Evolutionary conservation across 208 protist genomes (phyloP).

Genomic region (Trypanosoma caninum): DNA sequence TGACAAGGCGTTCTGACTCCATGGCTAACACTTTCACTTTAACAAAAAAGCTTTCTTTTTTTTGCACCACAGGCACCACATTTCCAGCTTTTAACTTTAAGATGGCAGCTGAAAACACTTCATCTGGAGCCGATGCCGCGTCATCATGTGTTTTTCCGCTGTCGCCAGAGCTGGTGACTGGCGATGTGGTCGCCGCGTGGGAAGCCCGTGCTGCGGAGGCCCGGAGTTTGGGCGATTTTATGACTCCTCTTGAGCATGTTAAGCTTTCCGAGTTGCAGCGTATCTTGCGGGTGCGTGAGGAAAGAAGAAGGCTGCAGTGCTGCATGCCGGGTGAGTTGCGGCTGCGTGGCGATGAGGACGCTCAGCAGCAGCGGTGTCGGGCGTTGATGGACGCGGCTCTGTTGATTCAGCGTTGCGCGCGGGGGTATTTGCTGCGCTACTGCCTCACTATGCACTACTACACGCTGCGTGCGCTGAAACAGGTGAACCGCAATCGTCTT

Average conservation of each 20-base stretch:
- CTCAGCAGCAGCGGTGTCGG: conserved; percentile 32
- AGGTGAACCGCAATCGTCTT: too few species aligned
- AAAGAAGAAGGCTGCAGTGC: conserved; percentile 21
- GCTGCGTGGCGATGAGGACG: conserved; percentile 27
- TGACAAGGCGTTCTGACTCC: conserved; percentile 19
- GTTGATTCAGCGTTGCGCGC: conserved; percentile 50
- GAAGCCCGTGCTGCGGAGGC: conserved; percentile 6
- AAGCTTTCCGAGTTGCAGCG: conserved; percentile 40
- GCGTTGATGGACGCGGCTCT: conserved; percentile 35
- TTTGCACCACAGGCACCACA: too few species aligned
- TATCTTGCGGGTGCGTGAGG: conserved; percentile 25
- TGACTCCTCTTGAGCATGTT: conserved; percentile 50
- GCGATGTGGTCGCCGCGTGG: conserved; percentile 16
- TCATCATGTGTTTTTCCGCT: neutral
- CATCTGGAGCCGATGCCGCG: neutral
- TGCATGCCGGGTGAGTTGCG: conserved; percentile 17
- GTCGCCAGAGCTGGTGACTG: neutral
- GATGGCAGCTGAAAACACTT: neutral
- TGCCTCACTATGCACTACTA: conserved; percentile 27
- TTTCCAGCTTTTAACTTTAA: too few species aligned
- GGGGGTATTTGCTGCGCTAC: conserved; percentile 30
- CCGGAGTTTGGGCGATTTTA: conserved; percentile 30
- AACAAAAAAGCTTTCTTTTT: too few species aligned
- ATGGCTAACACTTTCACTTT: too few species aligned
- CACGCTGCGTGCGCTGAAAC: conserved; percentile 14